phyloP scores from a whole-genome alignment of 768 basidiomycete genomes.

The Lenzites betulinus region DNA sequence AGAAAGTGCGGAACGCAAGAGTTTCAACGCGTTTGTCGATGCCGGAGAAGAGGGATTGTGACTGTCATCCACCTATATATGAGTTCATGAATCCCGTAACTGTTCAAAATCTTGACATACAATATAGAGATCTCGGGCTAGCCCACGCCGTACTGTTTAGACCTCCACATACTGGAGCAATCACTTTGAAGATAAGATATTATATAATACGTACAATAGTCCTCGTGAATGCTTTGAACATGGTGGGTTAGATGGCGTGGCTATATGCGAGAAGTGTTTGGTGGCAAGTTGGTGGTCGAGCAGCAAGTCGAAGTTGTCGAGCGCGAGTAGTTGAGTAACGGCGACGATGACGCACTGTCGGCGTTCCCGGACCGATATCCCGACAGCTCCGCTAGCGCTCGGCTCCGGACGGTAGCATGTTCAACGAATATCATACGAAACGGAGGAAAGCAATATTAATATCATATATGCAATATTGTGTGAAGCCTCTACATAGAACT shows the following conservation, averaged over 20 bases:
- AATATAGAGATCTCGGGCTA: slow-evolving; percentile 67
- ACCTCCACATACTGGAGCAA: neutral
- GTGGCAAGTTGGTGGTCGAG: no score
- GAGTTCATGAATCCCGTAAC: neutral
- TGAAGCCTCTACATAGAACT: neutral
- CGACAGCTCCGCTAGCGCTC: no score
- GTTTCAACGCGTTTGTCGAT: slow-evolving; percentile 58
- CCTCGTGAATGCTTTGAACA: slow-evolving; percentile 24
- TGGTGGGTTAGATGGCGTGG: neutral
- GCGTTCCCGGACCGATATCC: no score
- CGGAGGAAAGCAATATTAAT: no score
- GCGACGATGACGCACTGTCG: no score
- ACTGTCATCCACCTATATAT: slow-evolving; percentile 38
- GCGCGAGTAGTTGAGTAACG: no score
- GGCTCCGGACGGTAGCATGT: no score
- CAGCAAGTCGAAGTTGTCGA: no score
- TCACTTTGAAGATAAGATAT: neutral
- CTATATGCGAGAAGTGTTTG: no score
- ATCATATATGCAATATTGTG: no score
- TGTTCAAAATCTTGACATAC: slow-evolving; percentile 35
- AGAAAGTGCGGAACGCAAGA: slow-evolving; percentile 61
- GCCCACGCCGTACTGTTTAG: neutral
- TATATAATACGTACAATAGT: slow-evolving; percentile 19
- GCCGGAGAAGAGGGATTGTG: slow-evolving; percentile 68
- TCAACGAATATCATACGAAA: no score